These are phyloP conservation scores for Clavulina sp. DNA, from an alignment of 768 basidiomycete genomes.

Conservation along the genomic window DNA sequence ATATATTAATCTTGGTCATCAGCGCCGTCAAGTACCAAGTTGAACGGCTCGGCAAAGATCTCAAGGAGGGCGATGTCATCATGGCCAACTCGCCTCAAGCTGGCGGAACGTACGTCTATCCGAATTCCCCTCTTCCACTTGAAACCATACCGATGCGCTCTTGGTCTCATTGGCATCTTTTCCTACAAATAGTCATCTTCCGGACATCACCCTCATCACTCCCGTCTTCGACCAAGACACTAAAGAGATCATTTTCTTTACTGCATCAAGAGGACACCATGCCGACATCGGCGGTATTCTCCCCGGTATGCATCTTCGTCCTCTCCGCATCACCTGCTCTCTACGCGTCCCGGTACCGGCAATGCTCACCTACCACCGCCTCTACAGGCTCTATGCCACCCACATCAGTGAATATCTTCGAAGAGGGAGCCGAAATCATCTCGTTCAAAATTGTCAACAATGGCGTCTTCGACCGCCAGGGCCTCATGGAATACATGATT, in stretches of 20 bases:
- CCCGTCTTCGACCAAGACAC: slow-evolving; percentile 57
- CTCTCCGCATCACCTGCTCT: not conserved
- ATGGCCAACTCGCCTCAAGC: slow-evolving; percentile 85
- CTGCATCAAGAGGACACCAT: slow-evolving; percentile 86
- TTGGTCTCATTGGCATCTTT: slow-evolving; percentile 12
- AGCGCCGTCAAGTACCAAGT: slow-evolving; percentile 82
- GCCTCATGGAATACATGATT: slow-evolving; percentile 63
- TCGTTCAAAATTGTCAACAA: slow-evolving; percentile 81
- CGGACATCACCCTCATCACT: slow-evolving; percentile 86
- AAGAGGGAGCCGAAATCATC: slow-evolving; percentile 84
- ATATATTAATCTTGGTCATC: slow-evolving; percentile 1
- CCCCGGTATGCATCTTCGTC: slow-evolving; percentile 26
- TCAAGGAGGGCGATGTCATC: slow-evolving; percentile 83
- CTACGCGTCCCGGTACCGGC: not conserved
- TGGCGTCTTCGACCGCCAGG: slow-evolving; percentile 62
- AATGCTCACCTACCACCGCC: not conserved
- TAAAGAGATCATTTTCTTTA: slow-evolving; percentile 75
- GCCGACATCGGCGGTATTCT: slow-evolving; percentile 87
- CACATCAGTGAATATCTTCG: slow-evolving; percentile 74
- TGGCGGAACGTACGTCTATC: slow-evolving; percentile 49
- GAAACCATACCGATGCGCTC: too few species aligned
- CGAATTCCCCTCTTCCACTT: not conserved
- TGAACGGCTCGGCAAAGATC: slow-evolving; percentile 45
- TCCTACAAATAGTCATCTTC: slow-evolving; percentile 40
- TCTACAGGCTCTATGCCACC: slow-evolving; percentile 70